A percentile compares a stretch with the other conserved stretches of the same genome.
These are phyloP conservation scores for Colletotrichum sp. DNA, from an alignment of 2,329 filamentous ascomycete genomes.

Conservation along the genomic window DNA sequence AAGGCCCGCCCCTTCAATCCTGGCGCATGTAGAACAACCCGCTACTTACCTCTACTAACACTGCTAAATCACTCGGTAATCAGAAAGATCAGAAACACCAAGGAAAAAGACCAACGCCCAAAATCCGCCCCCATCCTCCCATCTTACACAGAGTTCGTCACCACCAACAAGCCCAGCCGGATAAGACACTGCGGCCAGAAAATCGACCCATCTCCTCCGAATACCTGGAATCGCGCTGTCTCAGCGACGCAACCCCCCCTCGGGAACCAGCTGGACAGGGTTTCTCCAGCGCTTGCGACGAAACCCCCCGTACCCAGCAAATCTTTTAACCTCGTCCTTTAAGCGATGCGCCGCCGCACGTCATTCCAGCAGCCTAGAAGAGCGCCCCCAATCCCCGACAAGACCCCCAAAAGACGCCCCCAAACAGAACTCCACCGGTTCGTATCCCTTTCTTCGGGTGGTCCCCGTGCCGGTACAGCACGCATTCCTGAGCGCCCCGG, in stretches of 20 bases:
- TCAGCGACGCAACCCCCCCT: not conserved
- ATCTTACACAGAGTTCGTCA: not conserved
- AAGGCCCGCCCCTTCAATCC: not conserved
- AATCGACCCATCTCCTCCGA: not conserved
- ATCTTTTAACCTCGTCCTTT: not conserved
- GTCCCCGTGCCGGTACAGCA: not conserved
- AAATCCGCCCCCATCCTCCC: not conserved
- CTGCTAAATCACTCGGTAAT: not conserved
- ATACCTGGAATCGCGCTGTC: conserved; percentile 10
- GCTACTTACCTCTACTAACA: not conserved
- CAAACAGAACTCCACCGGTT: not conserved
- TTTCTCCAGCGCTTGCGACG: not conserved
- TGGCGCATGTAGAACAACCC: accelerated
- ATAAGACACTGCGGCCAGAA: not conserved
- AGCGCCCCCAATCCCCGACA: not conserved
- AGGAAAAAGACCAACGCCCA: not conserved
- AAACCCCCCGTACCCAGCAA: not conserved
- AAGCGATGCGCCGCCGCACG: not conserved
- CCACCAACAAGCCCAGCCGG: not conserved
- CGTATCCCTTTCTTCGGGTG: conserved; percentile 5
- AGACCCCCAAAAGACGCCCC: not conserved
- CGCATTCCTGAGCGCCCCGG: not conserved
- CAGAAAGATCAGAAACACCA: not conserved
- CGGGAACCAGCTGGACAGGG: not conserved
- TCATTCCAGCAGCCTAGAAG: not conserved